Evolutionary conservation across 1,284 basidiomycete genomes (phyloP).

Genomic region (Coriolopsis trogii): DNA sequence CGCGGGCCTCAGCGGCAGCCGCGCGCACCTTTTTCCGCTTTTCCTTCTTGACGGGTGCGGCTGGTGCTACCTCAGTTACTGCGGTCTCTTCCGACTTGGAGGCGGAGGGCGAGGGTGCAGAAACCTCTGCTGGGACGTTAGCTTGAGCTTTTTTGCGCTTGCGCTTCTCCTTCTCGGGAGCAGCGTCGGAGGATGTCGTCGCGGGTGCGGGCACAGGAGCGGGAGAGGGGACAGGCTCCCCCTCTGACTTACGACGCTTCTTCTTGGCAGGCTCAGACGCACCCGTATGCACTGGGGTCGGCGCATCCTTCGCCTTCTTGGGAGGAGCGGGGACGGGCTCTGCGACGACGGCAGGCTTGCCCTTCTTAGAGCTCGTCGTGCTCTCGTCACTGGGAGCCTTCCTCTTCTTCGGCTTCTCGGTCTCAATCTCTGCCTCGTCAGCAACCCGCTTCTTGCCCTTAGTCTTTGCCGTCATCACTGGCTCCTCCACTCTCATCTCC

Average conservation of each 20-base stretch:
- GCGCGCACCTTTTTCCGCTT: conserved; percentile 25
- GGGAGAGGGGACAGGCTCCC: not conserved
- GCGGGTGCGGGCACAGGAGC: conserved; percentile 17
- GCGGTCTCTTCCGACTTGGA: conserved; percentile 16
- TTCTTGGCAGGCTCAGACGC: conserved; percentile 23
- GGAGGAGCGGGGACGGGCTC: not conserved
- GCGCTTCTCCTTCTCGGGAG: conserved; percentile 38
- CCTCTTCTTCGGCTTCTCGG: conserved; percentile 39
- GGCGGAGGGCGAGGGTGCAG: not conserved
- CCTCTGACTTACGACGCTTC: conserved; percentile 27
- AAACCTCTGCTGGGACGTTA: not conserved
- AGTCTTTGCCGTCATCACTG: conserved; percentile 13
- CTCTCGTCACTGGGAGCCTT: not conserved
- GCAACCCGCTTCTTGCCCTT: conserved; percentile 48
- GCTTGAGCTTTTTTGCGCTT: conserved; percentile 30
- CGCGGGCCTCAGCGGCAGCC: conserved; percentile 3
- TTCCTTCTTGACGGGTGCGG: conserved; percentile 23
- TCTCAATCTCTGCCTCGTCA: conserved; percentile 35
- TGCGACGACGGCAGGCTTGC: conserved; percentile 5
- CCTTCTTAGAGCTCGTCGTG: conserved; percentile 24
- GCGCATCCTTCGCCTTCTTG: conserved; percentile 5
- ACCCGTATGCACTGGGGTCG: conserved; percentile 4
- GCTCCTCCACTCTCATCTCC: conserved; percentile 19
- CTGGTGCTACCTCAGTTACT: conserved; percentile 6
- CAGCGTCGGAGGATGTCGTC: not conserved